Evolutionary conservation across 2,329 filamentous ascomycete genomes (phyloP), one percentile per base, ranked within the genome.

Genomic region (Ceratocystis ficicola): DNA sequence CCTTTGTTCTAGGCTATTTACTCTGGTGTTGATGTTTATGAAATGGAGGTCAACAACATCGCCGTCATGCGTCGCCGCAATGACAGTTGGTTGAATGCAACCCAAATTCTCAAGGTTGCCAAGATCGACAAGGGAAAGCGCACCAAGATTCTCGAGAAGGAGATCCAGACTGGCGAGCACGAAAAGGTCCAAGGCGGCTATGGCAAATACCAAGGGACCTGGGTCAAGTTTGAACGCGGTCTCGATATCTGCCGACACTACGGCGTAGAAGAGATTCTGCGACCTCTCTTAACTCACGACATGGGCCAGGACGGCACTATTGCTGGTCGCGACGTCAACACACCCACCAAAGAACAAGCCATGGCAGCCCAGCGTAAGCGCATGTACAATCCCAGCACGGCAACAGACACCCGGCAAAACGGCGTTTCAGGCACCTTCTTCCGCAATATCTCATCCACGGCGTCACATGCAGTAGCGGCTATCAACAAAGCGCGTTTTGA

Each of bases 141-240:
- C 71, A 97, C 94, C 67, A 97, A 97, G 76, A 95, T 97, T 6
- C 81, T 99, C 63, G 94, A 99, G 75, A 97, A 97, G 76, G 94
- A 99, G 76, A 96, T 99, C 67, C 85, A 95, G 69, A 94, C 89
- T 0, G 94, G 94, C 72, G 90, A 96, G 73, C 93, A 99, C 75
- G 94, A 99, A 75, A 99, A 99, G 76, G 93, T 99, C 2, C 94
- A 99, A 74, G 94, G 94, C 44, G 94, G 94, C 4, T 99, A 99
- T 73, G 94, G 94, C 70, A 97, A 97, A 78, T 99, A 99, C 73
- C 94, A 99, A 78, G 94, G 94, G 65, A 99, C 94, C 1, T 99
- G 94, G 94, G 95, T 99, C 73, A 90, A 88, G 72, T 97, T 95
- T 73, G 88, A 93, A 62, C 86, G 93, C 68, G 94, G 93, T 1